Base-by-base conservation (phyloP, 805 yeast species). In the Pichia paraexigua region DNA sequence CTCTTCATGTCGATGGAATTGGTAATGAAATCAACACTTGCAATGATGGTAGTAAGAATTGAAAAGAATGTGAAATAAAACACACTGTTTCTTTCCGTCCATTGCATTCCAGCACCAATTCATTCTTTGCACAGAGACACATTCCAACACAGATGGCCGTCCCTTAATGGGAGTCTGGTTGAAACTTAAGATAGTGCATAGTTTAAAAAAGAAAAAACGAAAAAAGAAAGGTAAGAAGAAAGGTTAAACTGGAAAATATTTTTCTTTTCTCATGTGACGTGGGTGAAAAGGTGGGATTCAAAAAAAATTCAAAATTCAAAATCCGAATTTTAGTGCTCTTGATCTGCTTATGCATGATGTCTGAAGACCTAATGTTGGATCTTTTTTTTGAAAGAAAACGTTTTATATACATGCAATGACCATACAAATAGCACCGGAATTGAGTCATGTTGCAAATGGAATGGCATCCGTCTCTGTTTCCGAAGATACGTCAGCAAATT, bases 51-150 rank as follows among this genome's bases (percentile, higher is more conserved):
- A n/a, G 39, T 17, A 30, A 13, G 35, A 30, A 12, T 12, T 30
- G n/a, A 35, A 35, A 35, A 17, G 7, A 5, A 9, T 35, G 39
- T 35, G 20, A 17, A 17, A 3, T 27, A 27, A n/a, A 35, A 35
- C 39, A 35, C 39, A n/a, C 39, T 3, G 39, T 35, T n/a, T 35
- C 39, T 17, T 35, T n/a, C 39, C 39, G 11, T n/a, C 39, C 39
- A 35, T 35, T 35, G 39, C 39, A 35, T 35, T 24, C 39, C 39
- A 35, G 39, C 39, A 35, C 11, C 39, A 10, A 9, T 3, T 35
- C 20, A 3, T 35, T 56, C 58, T 52, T 17, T 27, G 55, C 57
- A 56, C 57, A 54, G 56, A 52, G 58, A 56, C 58, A 54, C 58
- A 56, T 54, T 51, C 56, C 54, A 35, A 35, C 39, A 35, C 39